Evolutionary conservation across 2,329 filamentous ascomycete genomes (phyloP).

Genomic region (Alternaria ventricosa): DNA sequence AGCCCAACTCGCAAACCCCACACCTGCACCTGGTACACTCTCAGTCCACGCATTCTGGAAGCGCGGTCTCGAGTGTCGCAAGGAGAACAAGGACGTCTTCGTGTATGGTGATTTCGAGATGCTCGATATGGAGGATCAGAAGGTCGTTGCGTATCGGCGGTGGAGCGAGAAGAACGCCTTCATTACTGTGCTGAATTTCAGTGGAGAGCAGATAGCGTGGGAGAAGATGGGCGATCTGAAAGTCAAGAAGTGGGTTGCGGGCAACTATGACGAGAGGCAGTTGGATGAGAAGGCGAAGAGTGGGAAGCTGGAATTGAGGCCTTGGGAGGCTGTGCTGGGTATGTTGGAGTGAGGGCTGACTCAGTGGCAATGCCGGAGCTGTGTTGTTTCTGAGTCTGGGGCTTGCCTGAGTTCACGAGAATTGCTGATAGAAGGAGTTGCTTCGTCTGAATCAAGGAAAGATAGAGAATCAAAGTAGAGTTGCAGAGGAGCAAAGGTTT

Average conservation of each 20-base stretch:
- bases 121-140: slow-evolving; percentile 55
- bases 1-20: slow-evolving; percentile 52
- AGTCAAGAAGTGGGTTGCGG: slow-evolving; percentile 46
- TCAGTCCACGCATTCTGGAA: slow-evolving; percentile 69
- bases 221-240: slow-evolving; percentile 31
- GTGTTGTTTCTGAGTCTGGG: not conserved
- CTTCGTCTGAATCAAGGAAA: not conserved
- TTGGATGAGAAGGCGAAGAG: slow-evolving; percentile 24
- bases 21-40: slow-evolving; percentile 38
- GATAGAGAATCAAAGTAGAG: not conserved
- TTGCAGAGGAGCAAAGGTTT: not conserved
- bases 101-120: slow-evolving; percentile 67
- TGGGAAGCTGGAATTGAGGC: slow-evolving; percentile 32
- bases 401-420: no score
- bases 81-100: slow-evolving; percentile 65
- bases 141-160: slow-evolving; percentile 41
- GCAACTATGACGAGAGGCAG: slow-evolving; percentile 44
- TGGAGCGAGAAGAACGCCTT: slow-evolving; percentile 38
- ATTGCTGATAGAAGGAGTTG: not conserved
- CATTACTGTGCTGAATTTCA: slow-evolving; percentile 45
- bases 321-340: slow-evolving; percentile 48
- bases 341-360: slow-evolving; percentile 12
- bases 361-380: not conserved
- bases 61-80: slow-evolving; percentile 61
- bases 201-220: slow-evolving; percentile 39